Conservation (phyloP, 2,329 filamentous ascomycete genomes). For the Exophiala bonariae region DNA sequence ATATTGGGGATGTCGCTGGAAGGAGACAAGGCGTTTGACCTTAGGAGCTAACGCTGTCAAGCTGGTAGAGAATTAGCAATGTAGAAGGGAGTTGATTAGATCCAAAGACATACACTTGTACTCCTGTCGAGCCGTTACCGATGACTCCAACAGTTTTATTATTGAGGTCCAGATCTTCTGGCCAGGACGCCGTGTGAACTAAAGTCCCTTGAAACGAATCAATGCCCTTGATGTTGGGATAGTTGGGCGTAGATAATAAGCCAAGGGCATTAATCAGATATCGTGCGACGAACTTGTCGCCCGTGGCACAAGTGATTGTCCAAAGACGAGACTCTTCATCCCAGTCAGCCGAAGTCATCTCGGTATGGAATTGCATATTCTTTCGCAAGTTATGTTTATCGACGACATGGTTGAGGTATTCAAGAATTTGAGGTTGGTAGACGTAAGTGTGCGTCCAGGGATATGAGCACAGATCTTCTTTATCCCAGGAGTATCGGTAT, state of each 20-base stretch:
- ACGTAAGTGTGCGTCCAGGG: conserved; percentile 33
- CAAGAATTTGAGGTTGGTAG: conserved; percentile 38
- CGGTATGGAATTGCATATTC: conserved; percentile 46
- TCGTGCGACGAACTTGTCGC: conserved; percentile 34
- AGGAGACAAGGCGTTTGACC: conserved; percentile 32
- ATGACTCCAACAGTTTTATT: conserved; percentile 39
- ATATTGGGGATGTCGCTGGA: conserved; percentile 35
- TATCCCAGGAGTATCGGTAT: conserved; percentile 40
- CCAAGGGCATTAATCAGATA: conserved; percentile 42
- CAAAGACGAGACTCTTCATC: conserved; percentile 39
- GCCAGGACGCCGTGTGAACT: conserved; percentile 45
- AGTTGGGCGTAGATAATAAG: conserved; percentile 38
- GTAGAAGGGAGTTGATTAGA: too few species aligned
- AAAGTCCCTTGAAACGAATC: conserved; percentile 39
- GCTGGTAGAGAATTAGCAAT: too few species aligned
- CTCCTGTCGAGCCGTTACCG: conserved; percentile 44
- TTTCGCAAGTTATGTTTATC: conserved; percentile 43
- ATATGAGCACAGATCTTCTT: conserved; percentile 42
- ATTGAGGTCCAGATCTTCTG: conserved; percentile 24
- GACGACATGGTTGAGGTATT: conserved; percentile 50
- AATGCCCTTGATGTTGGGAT: conserved; percentile 37
- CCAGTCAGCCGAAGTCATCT: conserved; percentile 43
- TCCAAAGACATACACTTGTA: too few species aligned
- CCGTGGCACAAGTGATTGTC: conserved; percentile 45
- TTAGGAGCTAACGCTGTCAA: conserved; percentile 30